phyloP scores from a whole-genome alignment of 768 basidiomycete genomes.

The Leucocoprinus sp. region DNA sequence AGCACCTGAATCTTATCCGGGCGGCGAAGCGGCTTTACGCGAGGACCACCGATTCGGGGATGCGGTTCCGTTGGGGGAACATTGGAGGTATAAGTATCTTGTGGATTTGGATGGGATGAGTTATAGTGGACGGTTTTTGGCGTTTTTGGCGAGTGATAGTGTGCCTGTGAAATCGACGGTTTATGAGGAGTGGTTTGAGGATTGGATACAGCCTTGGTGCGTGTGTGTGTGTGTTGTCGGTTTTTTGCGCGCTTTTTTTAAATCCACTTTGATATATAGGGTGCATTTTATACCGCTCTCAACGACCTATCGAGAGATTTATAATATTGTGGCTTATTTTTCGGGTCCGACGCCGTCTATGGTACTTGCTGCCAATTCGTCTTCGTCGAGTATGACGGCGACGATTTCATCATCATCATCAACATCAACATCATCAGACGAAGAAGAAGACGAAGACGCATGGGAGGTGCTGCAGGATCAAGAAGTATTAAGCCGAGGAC shows the following conservation, averaged over 20 bases:
- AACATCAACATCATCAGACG: background rate
- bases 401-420: background rate
- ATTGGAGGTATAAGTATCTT: conserved; percentile 86
- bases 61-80: conserved; percentile 65
- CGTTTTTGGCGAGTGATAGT: conserved; percentile 72
- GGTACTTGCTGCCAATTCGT: conserved; percentile 43
- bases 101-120: conserved; percentile 88
- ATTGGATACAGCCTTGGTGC: conserved; percentile 45
- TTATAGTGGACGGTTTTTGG: conserved; percentile 80
- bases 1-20: conserved; percentile 61
- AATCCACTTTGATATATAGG: conserved; percentile 32
- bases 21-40: conserved; percentile 56
- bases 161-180: conserved; percentile 80
- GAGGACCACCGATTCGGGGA: conserved; percentile 58
- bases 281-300: conserved; percentile 90
- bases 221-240: background rate
- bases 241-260: background rate
- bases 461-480: conserved; percentile 16
- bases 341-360: conserved; percentile 66
- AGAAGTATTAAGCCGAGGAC: conserved; percentile 22
- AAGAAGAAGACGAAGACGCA: background rate
- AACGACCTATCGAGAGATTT: conserved; percentile 76
- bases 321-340: conserved; percentile 87
- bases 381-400: conserved; percentile 15
- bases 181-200: conserved; percentile 78